Evolutionary conservation across 1,284 basidiomycete genomes (phyloP).

Genomic region (Inonotus hispidus): DNA sequence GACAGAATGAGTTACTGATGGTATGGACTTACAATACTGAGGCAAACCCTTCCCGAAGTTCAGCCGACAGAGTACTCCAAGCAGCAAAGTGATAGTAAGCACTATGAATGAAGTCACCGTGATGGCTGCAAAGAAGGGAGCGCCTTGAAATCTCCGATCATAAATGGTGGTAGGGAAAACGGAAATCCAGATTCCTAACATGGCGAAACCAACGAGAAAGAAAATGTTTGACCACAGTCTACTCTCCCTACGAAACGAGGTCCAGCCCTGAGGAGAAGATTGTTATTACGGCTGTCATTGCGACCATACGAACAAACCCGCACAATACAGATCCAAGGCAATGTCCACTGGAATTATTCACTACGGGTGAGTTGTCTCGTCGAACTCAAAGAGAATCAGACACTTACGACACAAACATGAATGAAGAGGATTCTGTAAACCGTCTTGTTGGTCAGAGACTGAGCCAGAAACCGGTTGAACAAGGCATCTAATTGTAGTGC

Average conservation of each 20-base stretch:
- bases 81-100: slow-evolving; percentile 18
- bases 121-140: slow-evolving; percentile 23
- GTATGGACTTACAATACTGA: slow-evolving; percentile 16
- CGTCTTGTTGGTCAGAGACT: slow-evolving; percentile 7
- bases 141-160: slow-evolving; percentile 21
- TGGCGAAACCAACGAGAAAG: slow-evolving; percentile 12
- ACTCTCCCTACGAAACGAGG: slow-evolving; percentile 18
- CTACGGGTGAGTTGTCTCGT: background rate
- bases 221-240: slow-evolving; percentile 20
- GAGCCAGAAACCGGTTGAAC: slow-evolving; percentile 8
- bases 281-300: background rate
- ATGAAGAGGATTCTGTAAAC: slow-evolving; percentile 18
- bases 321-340: slow-evolving; percentile 18
- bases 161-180: slow-evolving; percentile 20
- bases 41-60: slow-evolving; percentile 23
- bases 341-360: background rate
- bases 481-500: slow-evolving; percentile 24
- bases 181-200: slow-evolving; percentile 15
- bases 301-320: background rate
- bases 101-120: slow-evolving; percentile 19
- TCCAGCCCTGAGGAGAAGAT: slow-evolving; percentile 19
- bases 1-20: background rate
- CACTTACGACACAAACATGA: slow-evolving; percentile 19
- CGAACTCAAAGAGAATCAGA: background rate
- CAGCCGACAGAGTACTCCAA: slow-evolving; percentile 21